phyloP scores from a whole-genome alignment of 495 filamentous ascomycete species.

The Darksidea phi region DNA sequence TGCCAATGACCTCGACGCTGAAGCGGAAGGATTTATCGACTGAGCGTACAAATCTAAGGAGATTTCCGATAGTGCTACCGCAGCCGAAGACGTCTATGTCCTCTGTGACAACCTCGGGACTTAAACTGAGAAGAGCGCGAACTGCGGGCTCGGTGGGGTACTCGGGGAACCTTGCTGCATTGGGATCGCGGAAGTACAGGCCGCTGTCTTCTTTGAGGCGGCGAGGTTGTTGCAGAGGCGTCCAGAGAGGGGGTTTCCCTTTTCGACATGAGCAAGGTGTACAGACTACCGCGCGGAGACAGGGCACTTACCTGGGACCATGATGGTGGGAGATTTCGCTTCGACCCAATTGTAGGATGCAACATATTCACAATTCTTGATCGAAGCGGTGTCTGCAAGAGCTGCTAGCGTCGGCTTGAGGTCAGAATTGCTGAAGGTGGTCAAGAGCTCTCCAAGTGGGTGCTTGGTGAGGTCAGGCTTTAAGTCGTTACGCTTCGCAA shows the following conservation, averaged over 20 bases:
- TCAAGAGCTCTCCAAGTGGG: slow-evolving; percentile 19
- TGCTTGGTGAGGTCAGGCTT: slow-evolving; percentile 7
- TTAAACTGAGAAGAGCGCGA: slow-evolving; percentile 43
- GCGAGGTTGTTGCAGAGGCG: slow-evolving; percentile 45
- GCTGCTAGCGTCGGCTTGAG: neutral
- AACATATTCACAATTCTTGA: slow-evolving; percentile 43
- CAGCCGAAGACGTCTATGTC: slow-evolving; percentile 63
- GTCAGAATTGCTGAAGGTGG: neutral
- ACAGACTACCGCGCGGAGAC: neutral
- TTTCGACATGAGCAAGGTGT: slow-evolving; percentile 2
- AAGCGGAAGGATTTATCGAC: slow-evolving; percentile 56
- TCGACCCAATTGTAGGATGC: slow-evolving; percentile 59
- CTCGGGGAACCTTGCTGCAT: slow-evolving; percentile 56
- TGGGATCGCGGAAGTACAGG: slow-evolving; percentile 59
- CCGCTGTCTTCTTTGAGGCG: slow-evolving; percentile 53
- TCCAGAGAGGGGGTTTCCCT: slow-evolving; percentile 62
- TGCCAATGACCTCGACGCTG: slow-evolving; percentile 57
- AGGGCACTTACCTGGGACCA: slow-evolving; percentile 52
- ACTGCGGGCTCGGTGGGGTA: slow-evolving; percentile 62
- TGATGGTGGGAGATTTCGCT: slow-evolving; percentile 44
- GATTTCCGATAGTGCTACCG: slow-evolving; percentile 58
- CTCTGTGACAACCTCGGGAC: slow-evolving; percentile 43
- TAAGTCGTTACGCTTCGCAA: neutral
- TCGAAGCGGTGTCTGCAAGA: slow-evolving; percentile 4
- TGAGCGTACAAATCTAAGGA: slow-evolving; percentile 54